These are phyloP conservation scores for Penicillium aurantiogriseum DNA, from an alignment of 2,329 filamentous ascomycete species.

Conservation along the genomic window DNA sequence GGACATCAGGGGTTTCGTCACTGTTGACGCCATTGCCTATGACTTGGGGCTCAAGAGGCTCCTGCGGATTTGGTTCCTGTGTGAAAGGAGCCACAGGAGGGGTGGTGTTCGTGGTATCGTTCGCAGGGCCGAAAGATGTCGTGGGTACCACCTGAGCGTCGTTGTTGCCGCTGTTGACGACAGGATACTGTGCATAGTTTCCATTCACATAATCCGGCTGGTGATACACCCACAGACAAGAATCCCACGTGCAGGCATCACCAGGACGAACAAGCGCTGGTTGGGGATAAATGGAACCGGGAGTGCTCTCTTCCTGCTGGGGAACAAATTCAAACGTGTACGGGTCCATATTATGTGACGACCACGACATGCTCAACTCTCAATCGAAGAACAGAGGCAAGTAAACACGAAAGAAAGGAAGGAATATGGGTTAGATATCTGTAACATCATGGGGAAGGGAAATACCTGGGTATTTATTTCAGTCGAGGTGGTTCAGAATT, in stretches of 20 bases:
- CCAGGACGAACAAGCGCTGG: neutral
- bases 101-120: neutral
- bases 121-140: neutral
- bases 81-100: neutral
- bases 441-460: neutral
- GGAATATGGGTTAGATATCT: neutral
- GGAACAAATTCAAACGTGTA: neutral
- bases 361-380: neutral
- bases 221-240: neutral
- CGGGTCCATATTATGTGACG: neutral
- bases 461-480: neutral
- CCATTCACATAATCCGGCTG: neutral
- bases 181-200: neutral
- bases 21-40: neutral
- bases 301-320: neutral
- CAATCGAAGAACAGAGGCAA: neutral
- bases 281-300: neutral
- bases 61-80: neutral
- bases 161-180: neutral
- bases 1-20: neutral
- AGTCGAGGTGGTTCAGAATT: neutral
- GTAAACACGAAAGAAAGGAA: neutral
- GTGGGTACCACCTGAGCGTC: neutral
- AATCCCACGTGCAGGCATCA: neutral
- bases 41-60: neutral